Evolutionary conservation across 495 filamentous ascomycete genomes (phyloP).

Genomic region (Hypoxylon subgilvum): DNA sequence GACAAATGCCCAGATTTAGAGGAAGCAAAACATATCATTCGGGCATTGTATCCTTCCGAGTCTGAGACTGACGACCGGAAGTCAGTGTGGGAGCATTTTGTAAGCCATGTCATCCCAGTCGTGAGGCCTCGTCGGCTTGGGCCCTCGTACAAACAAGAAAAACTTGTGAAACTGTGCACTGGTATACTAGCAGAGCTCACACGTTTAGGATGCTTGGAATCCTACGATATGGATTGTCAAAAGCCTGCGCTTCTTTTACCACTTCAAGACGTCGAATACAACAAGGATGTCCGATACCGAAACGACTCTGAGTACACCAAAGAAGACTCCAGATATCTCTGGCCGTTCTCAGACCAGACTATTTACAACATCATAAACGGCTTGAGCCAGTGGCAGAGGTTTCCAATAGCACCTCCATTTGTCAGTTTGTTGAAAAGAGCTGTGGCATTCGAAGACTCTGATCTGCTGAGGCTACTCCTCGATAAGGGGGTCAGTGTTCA

Average conservation of each 20-base stretch:
- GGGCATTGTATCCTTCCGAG: neutral
- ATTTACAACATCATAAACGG: neutral
- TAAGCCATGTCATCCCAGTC: neutral
- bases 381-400: neutral
- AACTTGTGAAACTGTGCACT: neutral
- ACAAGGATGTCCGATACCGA: too few relatives aligned
- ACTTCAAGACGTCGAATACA: too few relatives aligned
- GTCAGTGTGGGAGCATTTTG: slow-evolving; percentile 5
- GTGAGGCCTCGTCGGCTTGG: too few relatives aligned
- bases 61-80: neutral
- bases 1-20: too few relatives aligned
- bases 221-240: neutral
- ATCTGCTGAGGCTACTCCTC: neutral
- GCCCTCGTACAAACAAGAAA: too few relatives aligned
- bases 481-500: slow-evolving; percentile 1
- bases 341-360: neutral
- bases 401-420: neutral
- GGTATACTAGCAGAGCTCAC: neutral
- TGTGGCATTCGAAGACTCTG: neutral
- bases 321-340: too few relatives aligned
- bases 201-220: neutral
- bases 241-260: slow-evolving; percentile 2
- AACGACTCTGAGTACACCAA: too few relatives aligned
- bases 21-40: neutral
- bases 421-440: neutral